Base-by-base conservation (phyloP, 805 yeast species). In the Lipomyces yamanashiensis region DNA sequence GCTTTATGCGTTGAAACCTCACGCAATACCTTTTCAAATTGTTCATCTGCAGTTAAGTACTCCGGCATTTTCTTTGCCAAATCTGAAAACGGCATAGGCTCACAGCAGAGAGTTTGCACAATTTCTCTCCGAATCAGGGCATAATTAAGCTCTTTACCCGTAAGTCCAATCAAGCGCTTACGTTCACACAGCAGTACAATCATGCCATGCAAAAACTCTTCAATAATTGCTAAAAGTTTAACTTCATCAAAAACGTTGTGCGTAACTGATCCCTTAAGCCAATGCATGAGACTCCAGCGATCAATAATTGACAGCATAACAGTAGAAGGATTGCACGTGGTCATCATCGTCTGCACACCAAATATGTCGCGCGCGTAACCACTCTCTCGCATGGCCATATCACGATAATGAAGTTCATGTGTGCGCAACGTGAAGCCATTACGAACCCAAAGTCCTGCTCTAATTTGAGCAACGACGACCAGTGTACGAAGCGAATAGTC, bases 361-460 rank as follows among this genome's bases (percentile, higher is more conserved):
- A 83, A 89, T 21, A 93, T 73, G 71, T 95, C 98, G 69, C 96
- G 82, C 70, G 86, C 80, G 72, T 82, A 92, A 0, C 97, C 96
- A 64, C 85, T 84, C 67, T 92, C 98, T 59, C 98, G 80, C 55
- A 92, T 80, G 3, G 91, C 89, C 12, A 92, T 83, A 63, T 85
- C 87, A 45, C 88, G 83, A 74, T 93, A 93, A 61, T 92, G 85
- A 69, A 86, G 88, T 67, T 89, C 81, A 72, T 93, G 98, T 33
- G 87, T 85, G 47, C 88, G 81, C 5, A 91, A 86, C 47, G 92
- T 87, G 63, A 85, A 82, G 0, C 99, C 99, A 75, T 93, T 93
- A 71, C 98, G 83, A 0, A 93, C 97, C 98, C 98, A 93, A 61
- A 88, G 83, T 0, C 97, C 97, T 0, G 89, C 86, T 64, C 90